Evolutionary conservation across 2,329 filamentous ascomycete genomes (phyloP).

Genomic region (Davidsoniella neocaledoniae): DNA sequence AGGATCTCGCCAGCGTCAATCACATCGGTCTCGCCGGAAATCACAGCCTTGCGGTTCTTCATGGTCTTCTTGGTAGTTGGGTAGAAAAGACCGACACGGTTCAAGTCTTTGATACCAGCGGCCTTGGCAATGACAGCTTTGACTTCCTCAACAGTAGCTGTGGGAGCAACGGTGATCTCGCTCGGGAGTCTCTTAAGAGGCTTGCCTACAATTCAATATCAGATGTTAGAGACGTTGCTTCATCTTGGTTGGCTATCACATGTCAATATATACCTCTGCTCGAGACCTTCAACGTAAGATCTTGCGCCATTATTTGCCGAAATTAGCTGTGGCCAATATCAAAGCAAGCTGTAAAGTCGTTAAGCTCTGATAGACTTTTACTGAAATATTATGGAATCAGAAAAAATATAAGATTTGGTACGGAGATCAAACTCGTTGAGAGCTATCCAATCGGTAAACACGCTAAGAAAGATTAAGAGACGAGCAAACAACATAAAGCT

Average conservation of each 20-base stretch:
- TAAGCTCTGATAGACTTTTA: no score
- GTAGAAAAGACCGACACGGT: constrained; percentile 46
- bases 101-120: constrained; percentile 35
- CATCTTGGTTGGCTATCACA: background rate
- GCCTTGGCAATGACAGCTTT: constrained; percentile 38
- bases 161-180: constrained; percentile 29
- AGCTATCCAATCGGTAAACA: no score
- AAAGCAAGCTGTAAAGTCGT: background rate
- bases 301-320: no score
- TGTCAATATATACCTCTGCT: constrained; percentile 22
- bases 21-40: constrained; percentile 33
- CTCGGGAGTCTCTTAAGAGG: constrained; percentile 37
- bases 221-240: background rate
- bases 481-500: no score
- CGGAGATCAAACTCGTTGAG: no score
- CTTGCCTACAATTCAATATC: constrained; percentile 23
- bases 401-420: no score
- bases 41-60: constrained; percentile 41
- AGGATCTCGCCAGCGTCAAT: constrained; percentile 42
- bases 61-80: constrained; percentile 43
- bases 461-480: no score
- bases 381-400: no score
- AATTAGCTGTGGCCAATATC: background rate
- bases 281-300: constrained; percentile 24
- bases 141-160: constrained; percentile 42